Base-by-base conservation (phyloP, 352 stramenopile species). In the Globisporangium polare region DNA sequence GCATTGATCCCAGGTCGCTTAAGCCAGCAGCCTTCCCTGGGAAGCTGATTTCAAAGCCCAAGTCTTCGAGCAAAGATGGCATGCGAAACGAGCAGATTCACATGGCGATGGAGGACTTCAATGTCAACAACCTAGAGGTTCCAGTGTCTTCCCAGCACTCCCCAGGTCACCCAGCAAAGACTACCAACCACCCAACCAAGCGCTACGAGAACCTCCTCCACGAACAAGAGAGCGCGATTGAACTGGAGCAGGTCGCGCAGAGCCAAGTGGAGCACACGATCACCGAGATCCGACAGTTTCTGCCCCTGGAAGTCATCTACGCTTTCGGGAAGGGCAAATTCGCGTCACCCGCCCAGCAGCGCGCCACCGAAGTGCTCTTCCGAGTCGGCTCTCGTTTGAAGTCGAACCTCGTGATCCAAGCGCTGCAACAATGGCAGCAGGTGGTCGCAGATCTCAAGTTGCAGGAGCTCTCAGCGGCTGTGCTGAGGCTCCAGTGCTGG, bases 301-400 rank as follows among this genome's bases (percentile, higher is more conserved):
- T 91, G 5, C 79, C 82, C 7, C 73, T 91, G 8, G 82, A 91
- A 24, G 68, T 86, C 17, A 77, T 91, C 54, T 89, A 91, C 37
- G 71, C 70, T 17, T 75, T 78, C 54, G 82, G 82, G 0, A 53
- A 83, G 0, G 82, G 79, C 1, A 74, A 77, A 53, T 88, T 87
- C 63, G 78, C 82, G 5, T 91, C 82, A 1, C 72, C 73, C 15
- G 82, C 75, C 3, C 82, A 91, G 20, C 79, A 91, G 43, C 72
- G 74, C 41, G 82, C 82, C 7, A 66, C 77, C 1, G 46, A 77
- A 18, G 24, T 87, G 9, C 62, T 91, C 8, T 74, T 72, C 56
- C 72, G 69, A 12, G 79, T 77, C 17, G 69, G 79, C n/a, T 20
- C 68, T 9, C 72, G 71, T 5, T 51, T 91, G 5, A 76, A 71